Percentiles rank a stretch among this genome's conserved stretches.
These are phyloP conservation scores for Hemisphaericaspora xylanilytica DNA, from an alignment of 1,139 yeast genomes.

Conservation along the genomic window DNA sequence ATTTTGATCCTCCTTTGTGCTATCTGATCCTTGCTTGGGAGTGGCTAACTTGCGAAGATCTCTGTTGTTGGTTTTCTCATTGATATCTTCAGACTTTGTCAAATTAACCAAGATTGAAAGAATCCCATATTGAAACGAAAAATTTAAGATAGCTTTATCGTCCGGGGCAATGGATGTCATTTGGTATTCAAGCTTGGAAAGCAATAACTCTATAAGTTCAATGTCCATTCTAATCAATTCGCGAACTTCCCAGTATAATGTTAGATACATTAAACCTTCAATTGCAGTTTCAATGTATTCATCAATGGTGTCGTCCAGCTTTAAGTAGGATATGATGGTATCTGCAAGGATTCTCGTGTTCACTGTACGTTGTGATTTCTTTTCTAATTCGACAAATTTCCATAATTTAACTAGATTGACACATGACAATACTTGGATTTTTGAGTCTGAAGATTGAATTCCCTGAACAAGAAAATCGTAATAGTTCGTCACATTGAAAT, in stretches of 20 bases:
- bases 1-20: slow-evolving; percentile 22
- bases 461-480: slow-evolving; percentile 22
- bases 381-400: slow-evolving; percentile 35
- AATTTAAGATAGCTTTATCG: slow-evolving; percentile 3
- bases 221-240: slow-evolving; percentile 33
- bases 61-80: slow-evolving; percentile 20
- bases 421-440: slow-evolving; percentile 30
- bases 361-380: slow-evolving; percentile 17
- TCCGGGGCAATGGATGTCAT: not conserved
- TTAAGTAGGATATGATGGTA: slow-evolving; percentile 18
- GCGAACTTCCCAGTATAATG: slow-evolving; percentile 35
- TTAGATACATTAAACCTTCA: slow-evolving; percentile 50
- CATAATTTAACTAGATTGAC: slow-evolving; percentile 43
- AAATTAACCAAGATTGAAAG: slow-evolving; percentile 37
- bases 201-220: slow-evolving; percentile 23
- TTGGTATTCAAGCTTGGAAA: slow-evolving; percentile 12
- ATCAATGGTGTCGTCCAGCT: slow-evolving; percentile 9
- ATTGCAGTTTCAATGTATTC: slow-evolving; percentile 23
- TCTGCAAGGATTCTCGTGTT: slow-evolving; percentile 21
- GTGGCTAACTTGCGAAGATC: slow-evolving; percentile 36
- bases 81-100: slow-evolving; percentile 27
- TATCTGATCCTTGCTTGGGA: slow-evolving; percentile 22
- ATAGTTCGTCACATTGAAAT: slow-evolving; percentile 30
- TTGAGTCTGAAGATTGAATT: slow-evolving; percentile 10
- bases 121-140: slow-evolving; percentile 33